These are phyloP conservation scores for Mycena sanguinolenta DNA, from an alignment of 768 basidiomycete genomes.

Conservation along the genomic window DNA sequence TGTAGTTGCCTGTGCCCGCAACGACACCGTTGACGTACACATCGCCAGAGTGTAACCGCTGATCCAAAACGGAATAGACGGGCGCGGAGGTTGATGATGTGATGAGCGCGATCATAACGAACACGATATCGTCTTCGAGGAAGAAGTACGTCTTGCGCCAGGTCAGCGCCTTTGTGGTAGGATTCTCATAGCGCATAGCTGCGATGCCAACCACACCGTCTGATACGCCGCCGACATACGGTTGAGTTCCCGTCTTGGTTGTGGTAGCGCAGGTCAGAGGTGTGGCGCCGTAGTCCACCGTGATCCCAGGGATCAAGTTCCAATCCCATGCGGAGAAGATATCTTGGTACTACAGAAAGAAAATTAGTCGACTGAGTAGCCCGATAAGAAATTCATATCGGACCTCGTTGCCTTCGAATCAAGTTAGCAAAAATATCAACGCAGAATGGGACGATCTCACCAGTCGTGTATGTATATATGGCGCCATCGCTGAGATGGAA, in stretches of 20 bases:
- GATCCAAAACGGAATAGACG: constrained; percentile 52
- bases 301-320: constrained; percentile 67
- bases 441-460: not conserved
- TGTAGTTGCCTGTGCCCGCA: constrained; percentile 39
- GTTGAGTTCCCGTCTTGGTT: constrained; percentile 39
- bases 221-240: constrained; percentile 52
- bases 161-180: constrained; percentile 43
- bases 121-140: constrained; percentile 48
- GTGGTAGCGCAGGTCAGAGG: constrained; percentile 42
- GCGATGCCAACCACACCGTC: constrained; percentile 49
- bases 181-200: constrained; percentile 53
- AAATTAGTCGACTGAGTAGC: not conserved
- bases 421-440: not conserved
- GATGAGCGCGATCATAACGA: constrained; percentile 48
- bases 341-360: constrained; percentile 45
- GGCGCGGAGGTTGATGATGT: constrained; percentile 40
- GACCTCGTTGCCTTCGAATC: constrained; percentile 53
- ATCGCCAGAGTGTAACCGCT: constrained; percentile 41
- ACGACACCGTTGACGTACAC: constrained; percentile 38
- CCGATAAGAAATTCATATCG: not conserved
- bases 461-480: constrained; percentile 56
- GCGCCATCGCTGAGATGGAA: constrained; percentile 67
- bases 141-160: constrained; percentile 56
- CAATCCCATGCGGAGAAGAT: constrained; percentile 70
- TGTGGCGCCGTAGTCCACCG: constrained; percentile 49